These are phyloP conservation scores for Citrus inodora DNA, from an alignment of 345 rosid genomes.

Conservation along the genomic window DNA sequence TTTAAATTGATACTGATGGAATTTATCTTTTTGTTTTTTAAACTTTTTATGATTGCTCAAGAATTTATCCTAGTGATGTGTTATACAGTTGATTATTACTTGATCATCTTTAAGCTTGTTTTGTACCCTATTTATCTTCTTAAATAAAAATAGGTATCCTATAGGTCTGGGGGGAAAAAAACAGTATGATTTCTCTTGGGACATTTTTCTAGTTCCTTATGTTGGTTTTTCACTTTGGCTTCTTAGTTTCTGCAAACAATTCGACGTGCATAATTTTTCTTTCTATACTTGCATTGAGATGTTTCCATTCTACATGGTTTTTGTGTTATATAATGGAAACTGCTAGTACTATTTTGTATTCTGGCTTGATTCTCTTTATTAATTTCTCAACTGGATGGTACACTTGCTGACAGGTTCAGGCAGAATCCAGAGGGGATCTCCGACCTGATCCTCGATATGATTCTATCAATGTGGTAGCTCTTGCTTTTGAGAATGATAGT, in stretches of 20 bases:
- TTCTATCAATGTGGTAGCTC: slow-evolving; percentile 63
- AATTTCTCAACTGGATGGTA: slow-evolving; percentile 11
- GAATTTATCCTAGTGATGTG: neutral
- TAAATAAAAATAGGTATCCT: neutral
- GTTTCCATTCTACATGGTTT: neutral
- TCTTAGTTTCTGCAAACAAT: neutral
- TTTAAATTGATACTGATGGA: neutral
- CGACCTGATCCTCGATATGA: slow-evolving; percentile 88
- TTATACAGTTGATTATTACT: neutral
- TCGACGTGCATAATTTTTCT: neutral
- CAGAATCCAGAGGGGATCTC: slow-evolving; percentile 86
- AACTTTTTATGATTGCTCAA: neutral
- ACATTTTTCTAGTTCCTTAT: neutral
- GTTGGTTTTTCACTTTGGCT: neutral
- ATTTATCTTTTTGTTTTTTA: neutral
- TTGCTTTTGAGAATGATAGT: slow-evolving; percentile 67
- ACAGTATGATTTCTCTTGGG: neutral
- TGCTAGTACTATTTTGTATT: neutral
- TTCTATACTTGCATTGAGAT: neutral
- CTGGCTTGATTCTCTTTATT: neutral
- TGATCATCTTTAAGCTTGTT: neutral
- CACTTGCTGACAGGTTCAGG: slow-evolving; percentile 58
- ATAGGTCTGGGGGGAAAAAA: neutral
- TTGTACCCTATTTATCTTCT: neutral
- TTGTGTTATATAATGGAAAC: neutral